Percentiles rank a stretch among this genome's conserved stretches.
Conservation (phyloP, 2,329 filamentous ascomycete species). For the Trichoderma simmonsii region DNA sequence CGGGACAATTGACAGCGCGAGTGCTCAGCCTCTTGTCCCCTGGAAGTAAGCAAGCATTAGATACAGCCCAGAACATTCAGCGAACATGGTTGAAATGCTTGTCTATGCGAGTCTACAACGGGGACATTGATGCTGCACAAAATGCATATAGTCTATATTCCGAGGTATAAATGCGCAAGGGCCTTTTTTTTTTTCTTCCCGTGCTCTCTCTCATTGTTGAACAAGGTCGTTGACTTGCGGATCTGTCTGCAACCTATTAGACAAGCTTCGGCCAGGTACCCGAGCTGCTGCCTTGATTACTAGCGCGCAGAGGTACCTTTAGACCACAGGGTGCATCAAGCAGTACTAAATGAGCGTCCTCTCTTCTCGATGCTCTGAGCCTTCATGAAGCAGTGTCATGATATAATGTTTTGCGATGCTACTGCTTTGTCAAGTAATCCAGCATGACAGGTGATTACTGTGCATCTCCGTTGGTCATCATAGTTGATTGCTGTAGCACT, state of each 20-base stretch:
- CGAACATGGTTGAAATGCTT: neutral
- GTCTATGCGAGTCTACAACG: neutral
- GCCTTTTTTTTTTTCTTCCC: neutral
- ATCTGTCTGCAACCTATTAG: no score
- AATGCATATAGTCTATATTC: neutral
- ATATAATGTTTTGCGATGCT: neutral
- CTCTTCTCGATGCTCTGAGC: neutral
- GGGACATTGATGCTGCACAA: neutral
- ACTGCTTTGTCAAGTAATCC: neutral
- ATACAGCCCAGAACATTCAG: neutral
- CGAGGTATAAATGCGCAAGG: neutral
- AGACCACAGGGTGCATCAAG: neutral
- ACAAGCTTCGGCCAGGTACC: neutral
- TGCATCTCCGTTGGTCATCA: neutral
- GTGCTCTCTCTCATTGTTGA: neutral
- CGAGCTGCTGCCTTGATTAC: neutral
- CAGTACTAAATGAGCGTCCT: neutral
- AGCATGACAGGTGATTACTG: neutral
- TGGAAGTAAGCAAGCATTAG: neutral
- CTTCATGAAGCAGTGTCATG: neutral
- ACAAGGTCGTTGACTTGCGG: neutral
- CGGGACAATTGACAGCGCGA: constrained; percentile 10
- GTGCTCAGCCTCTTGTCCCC: constrained; percentile 8
- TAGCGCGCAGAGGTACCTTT: neutral
- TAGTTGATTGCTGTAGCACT: neutral